Conservation (phyloP, 768 basidiomycete genomes). For the Gymnopilus dilepis region DNA sequence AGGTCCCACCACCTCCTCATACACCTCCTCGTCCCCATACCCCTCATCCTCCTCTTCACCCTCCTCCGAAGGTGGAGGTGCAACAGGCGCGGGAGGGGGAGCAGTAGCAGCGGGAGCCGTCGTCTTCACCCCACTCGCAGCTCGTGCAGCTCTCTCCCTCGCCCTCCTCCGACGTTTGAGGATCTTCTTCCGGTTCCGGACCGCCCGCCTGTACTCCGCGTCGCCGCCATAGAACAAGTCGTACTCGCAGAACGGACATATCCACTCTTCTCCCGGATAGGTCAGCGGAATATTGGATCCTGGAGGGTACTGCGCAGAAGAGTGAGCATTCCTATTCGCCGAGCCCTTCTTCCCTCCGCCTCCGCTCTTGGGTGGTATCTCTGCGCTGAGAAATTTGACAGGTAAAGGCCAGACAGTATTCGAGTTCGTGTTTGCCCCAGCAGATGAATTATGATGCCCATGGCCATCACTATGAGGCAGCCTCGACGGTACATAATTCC, state of each 20-base stretch:
- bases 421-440: slow-evolving; percentile 32
- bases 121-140: slow-evolving; percentile 41
- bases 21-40: slow-evolving; percentile 30
- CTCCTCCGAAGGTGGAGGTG: slow-evolving; percentile 24
- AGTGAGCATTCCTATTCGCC: neutral
- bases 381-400: slow-evolving; percentile 69
- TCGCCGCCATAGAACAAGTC: slow-evolving; percentile 90
- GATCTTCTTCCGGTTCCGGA: slow-evolving; percentile 80
- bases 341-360: slow-evolving; percentile 20
- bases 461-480: slow-evolving; percentile 50
- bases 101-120: slow-evolving; percentile 22
- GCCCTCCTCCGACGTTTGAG: slow-evolving; percentile 72
- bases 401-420: slow-evolving; percentile 66
- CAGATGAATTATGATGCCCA: slow-evolving; percentile 18
- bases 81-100: slow-evolving; percentile 14
- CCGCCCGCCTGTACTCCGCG: slow-evolving; percentile 61
- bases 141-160: slow-evolving; percentile 67
- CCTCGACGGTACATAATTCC: slow-evolving; percentile 91
- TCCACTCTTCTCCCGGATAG: slow-evolving; percentile 84
- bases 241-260: slow-evolving; percentile 95
- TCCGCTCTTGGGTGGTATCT: slow-evolving; percentile 54
- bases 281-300: slow-evolving; percentile 40
- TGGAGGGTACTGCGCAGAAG: neutral
- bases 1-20: slow-evolving; percentile 27
- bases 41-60: slow-evolving; percentile 26